Conservation (phyloP, 441 rosid genomes). For the Arabidopsis lyrata region DNA sequence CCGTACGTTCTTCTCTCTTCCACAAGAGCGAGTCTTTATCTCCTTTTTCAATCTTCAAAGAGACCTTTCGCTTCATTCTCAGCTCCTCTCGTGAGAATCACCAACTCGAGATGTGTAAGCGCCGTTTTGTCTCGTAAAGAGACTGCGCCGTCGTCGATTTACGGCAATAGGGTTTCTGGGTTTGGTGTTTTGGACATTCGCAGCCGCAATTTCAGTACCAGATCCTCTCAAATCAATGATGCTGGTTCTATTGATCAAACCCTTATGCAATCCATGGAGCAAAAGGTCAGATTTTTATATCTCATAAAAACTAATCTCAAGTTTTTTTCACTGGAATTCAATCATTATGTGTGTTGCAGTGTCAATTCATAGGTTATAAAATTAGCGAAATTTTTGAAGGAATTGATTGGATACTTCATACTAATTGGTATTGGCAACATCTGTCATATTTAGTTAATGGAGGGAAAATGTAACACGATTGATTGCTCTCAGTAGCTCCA, state of each 20-base stretch:
- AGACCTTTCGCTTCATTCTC: conserved; percentile 39
- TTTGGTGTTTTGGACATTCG: conserved; percentile 31
- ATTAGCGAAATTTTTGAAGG: neutral
- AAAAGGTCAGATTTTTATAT: conserved; percentile 52
- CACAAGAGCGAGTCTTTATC: conserved; percentile 42
- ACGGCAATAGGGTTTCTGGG: conserved; percentile 37
- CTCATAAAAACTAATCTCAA: neutral
- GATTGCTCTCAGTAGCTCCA: conserved; percentile 4
- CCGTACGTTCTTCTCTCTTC: conserved; percentile 53
- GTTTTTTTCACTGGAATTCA: neutral
- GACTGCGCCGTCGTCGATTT: conserved; percentile 38
- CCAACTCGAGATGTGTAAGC: conserved; percentile 24
- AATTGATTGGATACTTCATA: neutral
- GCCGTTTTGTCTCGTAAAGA: conserved; percentile 37
- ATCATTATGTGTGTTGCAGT: neutral
- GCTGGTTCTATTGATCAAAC: conserved; percentile 84
- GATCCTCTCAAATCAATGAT: conserved; percentile 74
- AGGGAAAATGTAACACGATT: no score
- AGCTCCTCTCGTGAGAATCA: conserved; percentile 9
- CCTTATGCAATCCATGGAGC: conserved; percentile 87
- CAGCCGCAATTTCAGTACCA: conserved; percentile 49
- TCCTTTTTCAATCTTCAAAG: conserved; percentile 41
- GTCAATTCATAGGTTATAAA: neutral
- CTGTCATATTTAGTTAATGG: neutral
- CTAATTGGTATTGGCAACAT: neutral